These are phyloP conservation scores for Aspergillus novoparasiticus DNA, from an alignment of 2,329 filamentous ascomycete genomes.

Conservation along the genomic window DNA sequence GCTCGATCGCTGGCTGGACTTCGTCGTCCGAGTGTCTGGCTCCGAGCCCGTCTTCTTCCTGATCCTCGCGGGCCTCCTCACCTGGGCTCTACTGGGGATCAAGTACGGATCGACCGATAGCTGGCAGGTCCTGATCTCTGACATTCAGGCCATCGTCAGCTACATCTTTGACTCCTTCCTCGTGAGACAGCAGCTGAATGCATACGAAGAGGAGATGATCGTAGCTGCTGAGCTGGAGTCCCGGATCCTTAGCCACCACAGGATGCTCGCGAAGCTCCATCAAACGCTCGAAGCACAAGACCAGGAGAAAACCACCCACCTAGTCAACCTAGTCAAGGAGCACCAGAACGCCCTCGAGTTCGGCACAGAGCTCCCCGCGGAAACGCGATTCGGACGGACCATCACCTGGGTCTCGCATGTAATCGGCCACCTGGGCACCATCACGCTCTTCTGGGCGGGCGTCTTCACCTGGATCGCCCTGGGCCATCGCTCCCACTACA, in stretches of 20 bases:
- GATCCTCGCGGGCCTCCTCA: conserved; percentile 31
- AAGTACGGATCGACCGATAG: conserved; percentile 17
- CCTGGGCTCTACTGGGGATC: conserved; percentile 30
- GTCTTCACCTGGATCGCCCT: conserved; percentile 7
- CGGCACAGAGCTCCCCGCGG: conserved; percentile 32
- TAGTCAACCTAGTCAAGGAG: not conserved
- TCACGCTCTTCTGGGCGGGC: conserved; percentile 4
- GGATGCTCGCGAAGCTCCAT: conserved; percentile 1
- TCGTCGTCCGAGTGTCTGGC: conserved; percentile 27
- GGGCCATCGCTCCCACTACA: not conserved
- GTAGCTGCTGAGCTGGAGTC: conserved; percentile 13
- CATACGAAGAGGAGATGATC: conserved; percentile 16
- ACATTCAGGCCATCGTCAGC: conserved; percentile 31
- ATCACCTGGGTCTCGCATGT: not conserved
- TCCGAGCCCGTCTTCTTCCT: conserved; percentile 28
- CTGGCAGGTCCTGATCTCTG: conserved; percentile 32
- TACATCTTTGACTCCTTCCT: conserved; percentile 32
- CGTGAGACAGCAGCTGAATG: conserved; percentile 30
- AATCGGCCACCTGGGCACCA: conserved; percentile 2
- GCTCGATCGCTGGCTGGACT: conserved; percentile 25
- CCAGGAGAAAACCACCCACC: not conserved
- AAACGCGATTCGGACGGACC: not conserved
- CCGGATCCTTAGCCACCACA: conserved; percentile 9
- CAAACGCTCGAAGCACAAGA: not conserved
- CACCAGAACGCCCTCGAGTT: conserved; percentile 13